These are phyloP conservation scores for Auricularia cornea DNA, from an alignment of 768 basidiomycete genomes.

Conservation along the genomic window DNA sequence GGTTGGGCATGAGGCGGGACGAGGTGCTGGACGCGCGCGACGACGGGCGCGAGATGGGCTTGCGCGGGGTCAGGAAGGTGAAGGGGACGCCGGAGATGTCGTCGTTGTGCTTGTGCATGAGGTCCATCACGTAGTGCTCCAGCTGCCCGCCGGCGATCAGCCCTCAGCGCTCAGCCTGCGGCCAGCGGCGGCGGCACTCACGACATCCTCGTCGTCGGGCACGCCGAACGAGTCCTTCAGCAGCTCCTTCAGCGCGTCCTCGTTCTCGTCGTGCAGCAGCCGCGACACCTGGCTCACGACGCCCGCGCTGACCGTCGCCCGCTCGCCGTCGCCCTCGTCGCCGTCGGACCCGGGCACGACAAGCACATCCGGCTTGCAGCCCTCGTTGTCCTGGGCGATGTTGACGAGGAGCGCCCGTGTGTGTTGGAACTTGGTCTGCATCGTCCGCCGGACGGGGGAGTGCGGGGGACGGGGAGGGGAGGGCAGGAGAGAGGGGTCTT, in stretches of 20 bases:
- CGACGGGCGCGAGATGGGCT: constrained; percentile 72
- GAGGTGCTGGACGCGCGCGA: constrained; percentile 68
- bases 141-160: constrained; percentile 37
- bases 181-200: constrained; percentile 29
- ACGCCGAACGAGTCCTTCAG: constrained; percentile 64
- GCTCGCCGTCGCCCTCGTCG: constrained; percentile 33
- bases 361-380: constrained; percentile 30
- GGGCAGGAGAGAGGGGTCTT: too few relatives aligned
- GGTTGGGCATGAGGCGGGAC: constrained; percentile 45
- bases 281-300: constrained; percentile 65
- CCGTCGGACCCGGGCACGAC: constrained; percentile 48
- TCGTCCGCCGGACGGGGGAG: background rate
- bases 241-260: constrained; percentile 73
- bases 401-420: constrained; percentile 72
- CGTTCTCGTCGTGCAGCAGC: constrained; percentile 72
- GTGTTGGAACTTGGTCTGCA: constrained; percentile 54
- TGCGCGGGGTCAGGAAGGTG: constrained; percentile 69
- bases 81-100: constrained; percentile 77
- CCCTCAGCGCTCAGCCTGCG: constrained; percentile 5
- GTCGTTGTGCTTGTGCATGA: constrained; percentile 94
- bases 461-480: too few relatives aligned
- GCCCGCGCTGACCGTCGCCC: constrained; percentile 46
- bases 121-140: constrained; percentile 83
- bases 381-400: constrained; percentile 65
- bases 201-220: constrained; percentile 50